Evolutionary conservation across 495 filamentous ascomycete genomes (phyloP), one percentile per base, ranked within the genome.

Genomic region (Beverwykella pulmonaria): DNA sequence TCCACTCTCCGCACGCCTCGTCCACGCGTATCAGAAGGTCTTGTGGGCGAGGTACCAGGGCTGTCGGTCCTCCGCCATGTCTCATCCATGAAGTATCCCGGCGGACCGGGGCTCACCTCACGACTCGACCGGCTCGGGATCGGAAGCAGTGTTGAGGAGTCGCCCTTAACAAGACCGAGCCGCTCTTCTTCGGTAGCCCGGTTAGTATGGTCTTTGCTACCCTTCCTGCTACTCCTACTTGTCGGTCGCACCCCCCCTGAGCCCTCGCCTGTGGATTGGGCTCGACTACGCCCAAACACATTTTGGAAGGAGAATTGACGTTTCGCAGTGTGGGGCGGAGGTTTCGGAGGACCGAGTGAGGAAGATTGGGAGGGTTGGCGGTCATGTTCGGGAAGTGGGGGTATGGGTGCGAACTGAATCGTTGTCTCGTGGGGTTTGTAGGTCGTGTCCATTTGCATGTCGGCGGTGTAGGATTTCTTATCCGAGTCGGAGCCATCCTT

Each of bases 221-320:
- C 73, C 75, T 83, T 64, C 75, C 84, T 67, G 74, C 83, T 79
- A 29, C 78, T 57, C 53, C 75, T 22, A 65, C 66, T 58, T 62
- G 73, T 71, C 62, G 77, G 75, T 25, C 76, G 61, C 29, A 14
- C 36, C 22, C 65, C 46, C 27, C 60, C 41, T 15, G 36, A 58
- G n/a, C 55, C 68, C 39, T 69, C 70, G 7, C 67, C 65, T 4
- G 59, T 55, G 6, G 66, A 68, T n/a, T 57, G 66, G 14, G 65
- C 30, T 19, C 69, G 50, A 17, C 62, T 47, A 14, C 71, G 61
- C 63, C 81, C 79, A 76, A 97, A 91, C 53, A 94, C 85, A 65
- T 87, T 88, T 71, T 93, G 88, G 82, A 98, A 98, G 27, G 89
- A 92, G 79, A 97, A 98, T 74, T 97, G 92, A 36, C 94, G 87